Percentiles rank a stretch among this genome's conserved stretches.
Conservation (phyloP, 2,329 filamentous ascomycete genomes). For the Aspergillus phoenicis region DNA sequence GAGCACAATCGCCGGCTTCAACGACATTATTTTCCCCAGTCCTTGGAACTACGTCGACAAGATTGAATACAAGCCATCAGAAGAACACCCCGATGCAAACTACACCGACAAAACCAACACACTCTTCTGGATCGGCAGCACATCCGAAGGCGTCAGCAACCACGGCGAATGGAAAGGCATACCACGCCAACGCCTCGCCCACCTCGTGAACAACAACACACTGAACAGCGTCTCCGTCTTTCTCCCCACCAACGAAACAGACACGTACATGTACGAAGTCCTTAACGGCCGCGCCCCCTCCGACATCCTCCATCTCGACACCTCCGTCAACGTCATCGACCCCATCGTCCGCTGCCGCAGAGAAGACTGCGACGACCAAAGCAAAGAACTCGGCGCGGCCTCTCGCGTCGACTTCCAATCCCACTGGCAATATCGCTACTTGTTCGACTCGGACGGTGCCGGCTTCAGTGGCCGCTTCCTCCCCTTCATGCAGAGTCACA, state of each 20-base stretch:
- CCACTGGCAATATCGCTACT: constrained; percentile 68
- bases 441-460: constrained; percentile 71
- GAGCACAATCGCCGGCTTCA: constrained; percentile 71
- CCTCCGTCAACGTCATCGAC: constrained; percentile 62
- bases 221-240: constrained; percentile 56
- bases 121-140: constrained; percentile 75
- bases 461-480: constrained; percentile 68
- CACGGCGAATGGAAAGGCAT: constrained; percentile 65
- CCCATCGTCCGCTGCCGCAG: constrained; percentile 57
- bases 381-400: constrained; percentile 54
- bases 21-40: constrained; percentile 74
- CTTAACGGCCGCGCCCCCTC: constrained; percentile 44
- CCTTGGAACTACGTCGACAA: constrained; percentile 65
- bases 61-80: constrained; percentile 54
- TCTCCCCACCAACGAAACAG: constrained; percentile 49
- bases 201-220: constrained; percentile 65
- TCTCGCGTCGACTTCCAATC: constrained; percentile 55
- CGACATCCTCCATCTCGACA: constrained; percentile 56
- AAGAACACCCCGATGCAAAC: constrained; percentile 53
- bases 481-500: constrained; percentile 65
- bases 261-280: constrained; percentile 59
- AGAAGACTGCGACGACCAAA: constrained; percentile 56
- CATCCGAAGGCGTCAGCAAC: constrained; percentile 57
- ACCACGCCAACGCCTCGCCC: constrained; percentile 71
- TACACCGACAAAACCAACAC: constrained; percentile 66